Base-by-base conservation (phyloP, 192 early-diverging fungal genomes). In the Coemansia sp. region DNA sequence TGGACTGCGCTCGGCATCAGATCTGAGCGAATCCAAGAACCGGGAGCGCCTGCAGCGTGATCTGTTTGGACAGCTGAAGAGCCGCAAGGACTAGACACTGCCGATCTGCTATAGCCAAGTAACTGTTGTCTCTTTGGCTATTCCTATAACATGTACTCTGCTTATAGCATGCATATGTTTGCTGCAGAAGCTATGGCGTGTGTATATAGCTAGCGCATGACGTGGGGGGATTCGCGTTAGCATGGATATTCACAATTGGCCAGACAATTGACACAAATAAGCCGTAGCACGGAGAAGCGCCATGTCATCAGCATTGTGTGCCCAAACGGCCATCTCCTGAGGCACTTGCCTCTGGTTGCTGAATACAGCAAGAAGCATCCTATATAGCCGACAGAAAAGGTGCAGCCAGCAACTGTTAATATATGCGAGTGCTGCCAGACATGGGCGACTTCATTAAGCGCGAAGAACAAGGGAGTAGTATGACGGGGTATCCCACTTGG, bases 31-130 rank as follows among this genome's bases (percentile, higher is more conserved):
- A 75, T 87, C 87, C 39, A 88, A 80, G 77, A 91, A 88, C 71
- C 92, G 95, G 49, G 90, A 88, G 31, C 89, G 87, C 15, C 85
- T 96, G 66, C 94, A 95, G 74, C 85, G 87, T 38, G 94, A 95
- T 75, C 83, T 95, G 61, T 87, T 94, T 47, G 86, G 87, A 27
- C 87, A 91, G 75, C 87, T 95, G 55, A 89, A 90, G 70, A 43
- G 64, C 70, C 74, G 83, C 70, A 78, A 72, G 50, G 79, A 84
- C 15, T 79, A 65, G 60, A 40, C 9, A 33, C 16, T 27, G 53
- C 18, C 4, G 36, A 36, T 36, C 36, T 36, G 36, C 5, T 36
- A 36, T 36, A 36, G 39, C 13, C 18, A 33, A 38, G 10, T 4
- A 13, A 46, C 5, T 47, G 27, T 22, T 33, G 29, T 22, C 6